Percentiles rank a stretch among this genome's conserved stretches.
Conservation (phyloP, 805 yeast species). For the Kazachstania viticola region DNA sequence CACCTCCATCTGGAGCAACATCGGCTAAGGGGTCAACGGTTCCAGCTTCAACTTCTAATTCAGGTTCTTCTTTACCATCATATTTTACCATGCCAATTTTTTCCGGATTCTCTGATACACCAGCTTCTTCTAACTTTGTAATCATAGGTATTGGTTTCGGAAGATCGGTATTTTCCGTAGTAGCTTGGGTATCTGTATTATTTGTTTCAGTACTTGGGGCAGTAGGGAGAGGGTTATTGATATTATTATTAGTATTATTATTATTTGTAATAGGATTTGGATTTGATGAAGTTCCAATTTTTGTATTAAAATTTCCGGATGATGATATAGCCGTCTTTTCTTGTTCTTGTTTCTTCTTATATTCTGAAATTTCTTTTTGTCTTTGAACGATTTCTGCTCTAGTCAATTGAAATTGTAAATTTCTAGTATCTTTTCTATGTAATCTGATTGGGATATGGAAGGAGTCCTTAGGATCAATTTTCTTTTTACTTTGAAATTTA, state of each 20-base stretch:
- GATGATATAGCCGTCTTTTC: constrained; percentile 16
- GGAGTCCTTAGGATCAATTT: constrained; percentile 57
- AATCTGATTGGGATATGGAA: constrained; percentile 77
- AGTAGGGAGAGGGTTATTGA: constrained; percentile 1
- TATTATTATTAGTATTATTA: not conserved
- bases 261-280: not conserved
- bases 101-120: constrained; percentile 27
- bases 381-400: constrained; percentile 63
- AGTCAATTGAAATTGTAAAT: constrained; percentile 75
- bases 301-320: not conserved
- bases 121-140: constrained; percentile 29
- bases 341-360: constrained; percentile 25
- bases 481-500: constrained; percentile 63
- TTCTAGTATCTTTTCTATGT: constrained; percentile 89
- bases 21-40: constrained; percentile 37
- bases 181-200: constrained; percentile 1
- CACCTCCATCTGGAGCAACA: constrained; percentile 90
- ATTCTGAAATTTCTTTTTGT: constrained; percentile 36
- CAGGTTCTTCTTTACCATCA: constrained; percentile 30
- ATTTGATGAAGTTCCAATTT: not conserved
- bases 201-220: constrained; percentile 6
- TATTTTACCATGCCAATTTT: constrained; percentile 32
- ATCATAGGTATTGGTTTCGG: constrained; percentile 7
- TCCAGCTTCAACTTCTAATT: constrained; percentile 31
- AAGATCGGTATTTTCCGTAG: not conserved